Evolutionary conservation across 2,329 filamentous ascomycete genomes (phyloP).

Genomic region (Penicillium brevicompactum): DNA sequence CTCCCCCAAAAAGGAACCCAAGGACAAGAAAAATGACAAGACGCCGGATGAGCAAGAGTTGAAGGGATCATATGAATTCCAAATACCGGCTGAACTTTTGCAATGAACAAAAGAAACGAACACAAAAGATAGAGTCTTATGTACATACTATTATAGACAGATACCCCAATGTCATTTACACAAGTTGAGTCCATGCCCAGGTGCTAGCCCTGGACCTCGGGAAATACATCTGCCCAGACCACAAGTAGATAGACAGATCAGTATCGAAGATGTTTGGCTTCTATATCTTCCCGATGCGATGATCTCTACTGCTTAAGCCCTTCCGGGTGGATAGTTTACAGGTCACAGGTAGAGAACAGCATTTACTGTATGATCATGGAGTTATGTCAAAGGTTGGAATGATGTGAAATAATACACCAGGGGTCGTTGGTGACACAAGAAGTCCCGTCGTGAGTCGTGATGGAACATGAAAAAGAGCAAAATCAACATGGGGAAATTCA

Average conservation of each 20-base stretch:
- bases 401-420: conserved; percentile 31
- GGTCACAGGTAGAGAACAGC: too few relatives aligned
- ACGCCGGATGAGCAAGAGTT: conserved; percentile 4
- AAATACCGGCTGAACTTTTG: conserved; percentile 29
- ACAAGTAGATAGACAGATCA: too few relatives aligned
- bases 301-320: too few relatives aligned
- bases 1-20: conserved; percentile 43
- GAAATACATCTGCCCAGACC: neutral
- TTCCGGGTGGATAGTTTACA: too few relatives aligned
- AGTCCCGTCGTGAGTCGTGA: conserved; percentile 32
- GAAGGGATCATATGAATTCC: conserved; percentile 27
- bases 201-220: neutral
- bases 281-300: too few relatives aligned
- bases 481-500: conserved; percentile 34
- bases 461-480: conserved; percentile 7
- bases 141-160: conserved; percentile 3
- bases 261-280: too few relatives aligned
- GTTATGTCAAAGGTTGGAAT: neutral
- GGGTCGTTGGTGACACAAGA: conserved; percentile 12
- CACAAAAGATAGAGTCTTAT: neutral
- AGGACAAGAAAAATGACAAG: conserved; percentile 18
- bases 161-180: neutral
- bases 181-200: neutral
- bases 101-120: conserved; percentile 15
- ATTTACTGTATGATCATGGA: neutral